Base-by-base conservation (phyloP, 78 protist species). In the Dictyostelium intermedium region DNA sequence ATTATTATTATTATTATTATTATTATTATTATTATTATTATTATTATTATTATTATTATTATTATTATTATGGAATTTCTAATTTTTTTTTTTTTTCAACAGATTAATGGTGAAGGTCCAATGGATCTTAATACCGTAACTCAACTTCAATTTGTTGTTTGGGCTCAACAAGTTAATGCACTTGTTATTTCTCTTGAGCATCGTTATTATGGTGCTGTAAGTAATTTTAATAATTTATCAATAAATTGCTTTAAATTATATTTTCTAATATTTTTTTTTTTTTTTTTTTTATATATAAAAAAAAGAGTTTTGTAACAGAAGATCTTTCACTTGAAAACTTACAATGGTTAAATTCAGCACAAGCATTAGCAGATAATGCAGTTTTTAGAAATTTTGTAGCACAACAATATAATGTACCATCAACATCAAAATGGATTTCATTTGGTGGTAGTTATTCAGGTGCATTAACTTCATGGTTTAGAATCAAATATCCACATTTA, bases 361-460 rank as follows among this genome's bases (percentile, higher is more conserved):
- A 95, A 69, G 97, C 91, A 23, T 63, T 89, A 23, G 94, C 87
- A 34, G 94, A 89, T 66, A 80, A 89, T 70, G 94, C 94, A 18
- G 82, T 43, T 8, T 89, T 89, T 37, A 69, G 94, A 66, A 50
- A 89, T 20, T 89, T 61, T 37, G 53, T 89, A 34, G 87, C 81
- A 25, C 34, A 63, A 34, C 3, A 32, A 11, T 80, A 32, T 76
- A 69, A 78, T 14, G 77, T 80, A n/a, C 73, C 81, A 63, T 32
- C 50, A 32, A 20, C 79, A 4, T 34, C 76, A 8, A 60, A 79
- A 34, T 89, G 87, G 91, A 69, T 92, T 53, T 37, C 87, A 32
- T 92, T 96, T 27, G 98, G 98, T 56, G 98, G 98, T 20, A 79
- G 91, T 2, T 96, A 96, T 81, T 72, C 96, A 9, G 98, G 98